Evolutionary conservation across 2,329 filamentous ascomycete genomes (phyloP), one percentile per base, ranked within the genome.

Genomic region (Microcyclosporella mali): DNA sequence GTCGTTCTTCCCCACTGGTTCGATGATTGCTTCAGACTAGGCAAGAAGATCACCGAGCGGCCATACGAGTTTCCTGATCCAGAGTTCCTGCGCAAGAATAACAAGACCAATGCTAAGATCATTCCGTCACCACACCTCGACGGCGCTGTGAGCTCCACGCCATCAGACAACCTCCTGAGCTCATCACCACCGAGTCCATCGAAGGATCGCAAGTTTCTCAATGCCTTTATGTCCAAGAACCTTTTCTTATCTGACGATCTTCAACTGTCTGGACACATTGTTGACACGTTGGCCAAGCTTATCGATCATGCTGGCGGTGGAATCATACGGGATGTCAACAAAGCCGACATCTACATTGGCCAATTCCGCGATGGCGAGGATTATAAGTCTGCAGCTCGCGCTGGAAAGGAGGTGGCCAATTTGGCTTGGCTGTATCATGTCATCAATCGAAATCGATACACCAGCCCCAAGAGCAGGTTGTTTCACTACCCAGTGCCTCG

Each of bases 1-100:
- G 84, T 95, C 46, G 86, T 98, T 14, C 72, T 98, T 40, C 92
- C 92, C 29, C 92, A 97, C 61, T 97, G 92, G 88, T 95, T 98
- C 60, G 90, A 97, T 56, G 90, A 95, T 62, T 98, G 92, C 66
- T 78, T 98, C 54, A 92, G 86, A 65, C 78, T 98, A 19, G 89
- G 90, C 37, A 89, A 88, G 65, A 81, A 86, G 46, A 95, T 98
- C 55, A 84, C 87, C 55, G 92, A 98, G 63, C 70, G 73, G 6
- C 92, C 92, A 1, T 98, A 98, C 60, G 69, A 79, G 15, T 74
- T 97, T 1, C 92, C 92, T 1, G 74, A 97, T 52, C 85, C 92
- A 1, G 87, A 94, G 52, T 85, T 94, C 27, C 70, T 95, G 33
- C 68, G 70, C 10, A 25, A 51, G 41, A n/a, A 50, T 40, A 33